Base-by-base conservation (phyloP, 768 basidiomycete species). In the Russula sp. region DNA sequence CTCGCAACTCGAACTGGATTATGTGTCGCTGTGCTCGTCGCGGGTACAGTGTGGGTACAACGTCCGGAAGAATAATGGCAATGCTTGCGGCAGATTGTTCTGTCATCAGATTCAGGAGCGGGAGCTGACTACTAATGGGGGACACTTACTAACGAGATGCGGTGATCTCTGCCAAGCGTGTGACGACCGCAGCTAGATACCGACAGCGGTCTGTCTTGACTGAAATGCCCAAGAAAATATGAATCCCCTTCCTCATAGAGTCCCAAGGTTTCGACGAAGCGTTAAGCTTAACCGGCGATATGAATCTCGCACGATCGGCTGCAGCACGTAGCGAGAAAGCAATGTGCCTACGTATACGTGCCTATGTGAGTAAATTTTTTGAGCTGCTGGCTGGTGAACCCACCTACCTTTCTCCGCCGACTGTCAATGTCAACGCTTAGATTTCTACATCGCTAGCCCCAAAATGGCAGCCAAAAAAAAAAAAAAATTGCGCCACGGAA, bases 281-380 rank as follows among this genome's bases (percentile, higher is more conserved):
- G 50, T 47, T 38, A 52, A 52, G 50, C 50, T 59, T 34, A 5
- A 52, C 41, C 36, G 36, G 51, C 11, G n/a, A 60, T 46, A 45
- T 22, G 43, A 59, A 46, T 52, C 22, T 32, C 18, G 16, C n/a
- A 16, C 25, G 59, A 48, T 48, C 59, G 46, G 56, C 16, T 18
- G 2, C 36, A 18, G 35, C 5, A 25, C 45, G 45, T 47, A 39
- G 56, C 36, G 18, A 9, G 45, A 29, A 34, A 11, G 22, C n/a
- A 38, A 38, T 7, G 20, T 38, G 35, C 20, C 36, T 38, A 22
- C 46, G 25, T 39, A 10, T 11, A 3, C 13, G 9, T 29, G 25
- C 25, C 25, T 29, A 39, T 39, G 38, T 39, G 20, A 6, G 3
- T 22, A 43, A 10, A 20, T 46, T 25, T 46, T 46, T 13, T n/a